Conservation (phyloP, 352 stramenopile genomes). For the Phytophthora pisi region DNA sequence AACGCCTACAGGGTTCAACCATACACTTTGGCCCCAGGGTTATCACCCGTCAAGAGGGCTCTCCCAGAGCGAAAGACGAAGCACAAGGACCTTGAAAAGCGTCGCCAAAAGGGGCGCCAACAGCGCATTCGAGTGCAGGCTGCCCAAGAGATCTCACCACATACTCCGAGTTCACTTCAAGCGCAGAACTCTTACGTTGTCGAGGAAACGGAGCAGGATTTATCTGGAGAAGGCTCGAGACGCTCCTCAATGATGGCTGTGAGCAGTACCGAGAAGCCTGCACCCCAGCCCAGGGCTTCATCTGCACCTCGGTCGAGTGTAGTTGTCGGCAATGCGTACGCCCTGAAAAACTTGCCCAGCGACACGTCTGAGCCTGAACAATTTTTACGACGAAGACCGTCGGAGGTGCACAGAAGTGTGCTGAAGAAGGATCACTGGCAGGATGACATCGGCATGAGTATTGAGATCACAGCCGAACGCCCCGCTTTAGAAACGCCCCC, state of each 20-base stretch:
- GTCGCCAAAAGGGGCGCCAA: slow-evolving; percentile 59
- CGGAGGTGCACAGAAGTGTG: slow-evolving; percentile 40
- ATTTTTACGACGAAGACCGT: slow-evolving; percentile 54
- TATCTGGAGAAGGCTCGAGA: slow-evolving; percentile 2
- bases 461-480: slow-evolving; percentile 66
- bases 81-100: slow-evolving; percentile 63
- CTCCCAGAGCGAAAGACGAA: slow-evolving; percentile 70
- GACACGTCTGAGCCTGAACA: slow-evolving; percentile 48
- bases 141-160: slow-evolving; percentile 22
- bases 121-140: slow-evolving; percentile 45
- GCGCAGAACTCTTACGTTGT: slow-evolving; percentile 19
- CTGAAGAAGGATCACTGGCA: slow-evolving; percentile 48
- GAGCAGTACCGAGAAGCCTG: slow-evolving; percentile 8
- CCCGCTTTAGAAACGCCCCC: slow-evolving; percentile 27
- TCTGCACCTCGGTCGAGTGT: slow-evolving; percentile 35
- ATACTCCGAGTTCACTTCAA: slow-evolving; percentile 9
- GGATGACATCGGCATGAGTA: slow-evolving; percentile 48
- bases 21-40: slow-evolving; percentile 11
- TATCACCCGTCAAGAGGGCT: slow-evolving; percentile 30
- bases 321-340: slow-evolving; percentile 35
- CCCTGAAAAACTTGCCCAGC: slow-evolving; percentile 19
- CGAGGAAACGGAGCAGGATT: slow-evolving; percentile 29
- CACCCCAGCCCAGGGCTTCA: slow-evolving; percentile 16
- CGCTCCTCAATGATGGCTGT: slow-evolving; percentile 19
- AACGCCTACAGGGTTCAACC: slow-evolving; percentile 2